phyloP scores from a whole-genome alignment of 2,329 filamentous ascomycete genomes.

The Fusarium sp. region DNA sequence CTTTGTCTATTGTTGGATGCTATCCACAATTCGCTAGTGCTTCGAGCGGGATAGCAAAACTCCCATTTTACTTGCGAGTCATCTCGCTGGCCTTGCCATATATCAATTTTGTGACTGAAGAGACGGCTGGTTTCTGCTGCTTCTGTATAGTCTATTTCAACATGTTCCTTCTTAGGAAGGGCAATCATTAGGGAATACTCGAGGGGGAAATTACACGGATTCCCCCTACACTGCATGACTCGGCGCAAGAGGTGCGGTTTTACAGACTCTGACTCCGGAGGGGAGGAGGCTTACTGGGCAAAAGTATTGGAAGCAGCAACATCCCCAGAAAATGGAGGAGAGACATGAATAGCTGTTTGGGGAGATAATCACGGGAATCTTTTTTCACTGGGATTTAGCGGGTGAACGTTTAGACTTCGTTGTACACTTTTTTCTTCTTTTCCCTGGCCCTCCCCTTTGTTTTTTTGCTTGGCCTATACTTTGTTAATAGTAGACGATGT shows the following conservation, averaged over 20 bases:
- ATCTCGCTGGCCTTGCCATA: conserved; percentile 1
- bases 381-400: conserved; percentile 44
- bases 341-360: conserved; percentile 19
- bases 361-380: conserved; percentile 41
- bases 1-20: not conserved
- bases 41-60: not conserved
- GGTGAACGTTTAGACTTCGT: conserved; percentile 42
- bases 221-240: conserved; percentile 49
- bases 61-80: not conserved
- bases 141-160: conserved; percentile 36
- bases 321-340: conserved; percentile 11
- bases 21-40: conserved; percentile 1
- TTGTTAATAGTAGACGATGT: conserved; percentile 48
- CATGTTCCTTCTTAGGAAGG: conserved; percentile 25
- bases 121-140: conserved; percentile 14
- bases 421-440: conserved; percentile 33
- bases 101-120: conserved; percentile 19
- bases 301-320: conserved; percentile 28
- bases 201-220: conserved; percentile 31
- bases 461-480: conserved; percentile 41
- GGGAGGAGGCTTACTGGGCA: conserved; percentile 45
- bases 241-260: conserved; percentile 49
- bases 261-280: conserved; percentile 41
- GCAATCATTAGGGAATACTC: conserved; percentile 43
- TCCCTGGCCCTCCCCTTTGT: not conserved